Evolutionary conservation across 140 eudicot genomes (phyloP).

Genomic region (Erigeron philadelphicus): DNA sequence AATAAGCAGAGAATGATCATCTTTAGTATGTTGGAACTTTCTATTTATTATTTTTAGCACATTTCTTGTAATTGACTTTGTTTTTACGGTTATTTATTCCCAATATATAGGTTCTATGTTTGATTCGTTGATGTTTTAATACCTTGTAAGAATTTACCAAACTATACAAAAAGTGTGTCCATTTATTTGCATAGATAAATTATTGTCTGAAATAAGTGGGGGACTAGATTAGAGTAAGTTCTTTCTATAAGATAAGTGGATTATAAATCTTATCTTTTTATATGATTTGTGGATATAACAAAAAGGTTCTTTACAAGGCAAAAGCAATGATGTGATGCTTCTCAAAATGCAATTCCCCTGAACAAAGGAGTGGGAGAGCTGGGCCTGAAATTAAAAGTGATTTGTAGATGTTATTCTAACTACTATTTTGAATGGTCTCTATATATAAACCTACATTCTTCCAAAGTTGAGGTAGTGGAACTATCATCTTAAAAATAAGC

Average conservation of each 20-base stretch:
- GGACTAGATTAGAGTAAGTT: neutral
- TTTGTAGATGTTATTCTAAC: neutral
- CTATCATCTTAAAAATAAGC: neutral
- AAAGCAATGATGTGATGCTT: slow-evolving; percentile 31
- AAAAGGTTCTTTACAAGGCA: slow-evolving; percentile 11
- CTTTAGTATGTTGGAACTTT: slow-evolving; percentile 10
- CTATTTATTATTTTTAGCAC: neutral
- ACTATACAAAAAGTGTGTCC: slow-evolving; percentile 17
- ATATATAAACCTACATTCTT: neutral
- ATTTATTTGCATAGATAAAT: slow-evolving; percentile 16
- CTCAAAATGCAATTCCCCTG: slow-evolving; percentile 26
- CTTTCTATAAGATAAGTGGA: neutral
- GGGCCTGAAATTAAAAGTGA: neutral
- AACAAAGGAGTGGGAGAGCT: slow-evolving; percentile 19
- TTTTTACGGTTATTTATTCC: slow-evolving; percentile 16
- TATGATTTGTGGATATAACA: slow-evolving; percentile 21
- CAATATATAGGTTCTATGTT: neutral
- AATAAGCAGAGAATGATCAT: slow-evolving; percentile 11
- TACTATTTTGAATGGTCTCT: neutral
- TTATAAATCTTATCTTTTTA: slow-evolving; percentile 17
- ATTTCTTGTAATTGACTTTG: neutral
- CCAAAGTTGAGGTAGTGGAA: slow-evolving; percentile 12
- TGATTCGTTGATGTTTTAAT: slow-evolving; percentile 14
- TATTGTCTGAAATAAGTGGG: slow-evolving; percentile 21
- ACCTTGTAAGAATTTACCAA: slow-evolving; percentile 19